Percentiles rank a stretch among this genome's conserved stretches.
Conservation (phyloP, 1,284 basidiomycete genomes). For the Dichomitus squalens region DNA sequence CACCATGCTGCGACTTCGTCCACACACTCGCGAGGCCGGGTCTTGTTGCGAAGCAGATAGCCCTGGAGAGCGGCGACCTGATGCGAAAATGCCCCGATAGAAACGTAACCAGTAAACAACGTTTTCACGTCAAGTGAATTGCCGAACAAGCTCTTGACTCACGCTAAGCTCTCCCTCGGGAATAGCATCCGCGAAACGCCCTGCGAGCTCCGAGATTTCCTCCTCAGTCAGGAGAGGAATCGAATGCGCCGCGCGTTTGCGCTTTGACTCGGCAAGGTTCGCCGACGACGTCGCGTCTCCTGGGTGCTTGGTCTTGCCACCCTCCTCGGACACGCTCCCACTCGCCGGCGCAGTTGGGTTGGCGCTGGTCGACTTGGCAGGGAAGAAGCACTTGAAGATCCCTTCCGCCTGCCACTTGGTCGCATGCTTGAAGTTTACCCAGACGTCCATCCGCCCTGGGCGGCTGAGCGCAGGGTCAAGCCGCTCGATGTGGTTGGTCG, state of each 20-base stretch:
- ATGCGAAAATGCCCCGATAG: background rate
- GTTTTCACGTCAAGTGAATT: no score
- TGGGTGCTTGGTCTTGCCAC: constrained; percentile 8
- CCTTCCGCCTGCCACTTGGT: constrained; percentile 87
- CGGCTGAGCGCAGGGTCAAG: constrained; percentile 81
- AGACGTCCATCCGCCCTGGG: constrained; percentile 85
- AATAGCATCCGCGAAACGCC: constrained; percentile 74
- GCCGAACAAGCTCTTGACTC: no score
- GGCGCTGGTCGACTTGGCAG: constrained; percentile 44
- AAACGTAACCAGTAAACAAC: no score
- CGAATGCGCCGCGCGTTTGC: constrained; percentile 56
- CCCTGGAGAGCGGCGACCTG: constrained; percentile 85
- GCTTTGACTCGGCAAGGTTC: constrained; percentile 69
- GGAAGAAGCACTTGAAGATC: constrained; percentile 92
- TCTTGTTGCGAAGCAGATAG: constrained; percentile 83
- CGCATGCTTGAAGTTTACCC: constrained; percentile 86
- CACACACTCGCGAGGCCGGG: constrained; percentile 78
- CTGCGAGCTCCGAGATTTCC: constrained; percentile 74
- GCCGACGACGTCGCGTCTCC: constrained; percentile 52
- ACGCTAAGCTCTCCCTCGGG: constrained; percentile 84
- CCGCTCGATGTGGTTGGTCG: constrained; percentile 85
- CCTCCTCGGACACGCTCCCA: background rate
- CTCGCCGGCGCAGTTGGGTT: background rate
- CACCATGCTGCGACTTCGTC: constrained; percentile 74
- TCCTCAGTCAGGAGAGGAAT: constrained; percentile 71